A percentile compares a stretch with the other conserved stretches of the same genome.
Conservation (phyloP, 2,329 filamentous ascomycete species). For the Delphinella strobiligena region DNA sequence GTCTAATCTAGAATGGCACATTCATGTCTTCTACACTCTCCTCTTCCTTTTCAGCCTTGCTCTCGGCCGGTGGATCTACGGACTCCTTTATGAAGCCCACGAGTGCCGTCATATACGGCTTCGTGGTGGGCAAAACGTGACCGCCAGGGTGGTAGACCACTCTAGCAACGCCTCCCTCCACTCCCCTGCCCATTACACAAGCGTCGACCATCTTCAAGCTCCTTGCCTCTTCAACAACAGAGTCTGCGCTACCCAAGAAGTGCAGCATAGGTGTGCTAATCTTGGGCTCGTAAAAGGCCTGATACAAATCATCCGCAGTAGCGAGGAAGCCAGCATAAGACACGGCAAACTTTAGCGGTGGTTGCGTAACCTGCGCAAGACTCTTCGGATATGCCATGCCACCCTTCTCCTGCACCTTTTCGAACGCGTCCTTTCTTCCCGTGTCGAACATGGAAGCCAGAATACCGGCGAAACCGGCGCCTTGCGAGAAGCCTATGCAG, state of each 20-base stretch:
- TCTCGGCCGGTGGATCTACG: slow-evolving; percentile 27
- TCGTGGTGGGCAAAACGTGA: slow-evolving; percentile 71
- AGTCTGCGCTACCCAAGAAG: slow-evolving; percentile 72
- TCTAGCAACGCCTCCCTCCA: slow-evolving; percentile 23
- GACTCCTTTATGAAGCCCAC: slow-evolving; percentile 56
- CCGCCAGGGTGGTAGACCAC: slow-evolving; percentile 72
- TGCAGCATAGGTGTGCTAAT: slow-evolving; percentile 70
- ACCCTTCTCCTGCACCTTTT: slow-evolving; percentile 22
- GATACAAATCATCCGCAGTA: slow-evolving; percentile 45
- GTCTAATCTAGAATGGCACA: slow-evolving; percentile 45
- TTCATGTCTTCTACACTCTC: slow-evolving; percentile 57
- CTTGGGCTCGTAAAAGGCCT: slow-evolving; percentile 61
- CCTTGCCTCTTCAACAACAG: slow-evolving; percentile 70
- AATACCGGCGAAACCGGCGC: slow-evolving; percentile 59
- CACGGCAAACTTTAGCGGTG: slow-evolving; percentile 57
- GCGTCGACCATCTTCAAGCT: slow-evolving; percentile 55
- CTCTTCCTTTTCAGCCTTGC: slow-evolving; percentile 28
- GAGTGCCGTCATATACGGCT: slow-evolving; percentile 67
- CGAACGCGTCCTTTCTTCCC: slow-evolving; percentile 37
- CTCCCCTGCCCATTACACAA: slow-evolving; percentile 39
- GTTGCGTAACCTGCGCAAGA: slow-evolving; percentile 36
- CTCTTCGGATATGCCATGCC: slow-evolving; percentile 41
- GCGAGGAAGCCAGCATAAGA: slow-evolving; percentile 69
- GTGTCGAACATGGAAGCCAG: slow-evolving; percentile 60
- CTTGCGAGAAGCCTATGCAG: slow-evolving; percentile 73